Conservation (phyloP, 495 filamentous ascomycete species). For the Niebla homalea region DNA sequence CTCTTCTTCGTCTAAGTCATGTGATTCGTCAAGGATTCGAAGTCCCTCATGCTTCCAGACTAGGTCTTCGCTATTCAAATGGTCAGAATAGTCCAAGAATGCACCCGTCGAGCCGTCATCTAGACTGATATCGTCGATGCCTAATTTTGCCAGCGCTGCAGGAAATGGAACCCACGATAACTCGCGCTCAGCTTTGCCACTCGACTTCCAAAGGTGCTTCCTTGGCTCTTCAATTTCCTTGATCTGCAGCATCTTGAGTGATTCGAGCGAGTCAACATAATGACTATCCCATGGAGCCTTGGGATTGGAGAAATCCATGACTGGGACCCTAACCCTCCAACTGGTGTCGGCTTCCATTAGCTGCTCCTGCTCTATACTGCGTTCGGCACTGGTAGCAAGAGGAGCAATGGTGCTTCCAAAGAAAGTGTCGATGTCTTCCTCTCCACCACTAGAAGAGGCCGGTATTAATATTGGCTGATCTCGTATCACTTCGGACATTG, state of each 20-base stretch:
- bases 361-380: slow-evolving; percentile 45
- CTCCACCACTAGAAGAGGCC: slow-evolving; percentile 15
- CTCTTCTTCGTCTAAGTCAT: slow-evolving; percentile 35
- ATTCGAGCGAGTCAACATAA: slow-evolving; percentile 66
- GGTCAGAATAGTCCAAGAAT: slow-evolving; percentile 17
- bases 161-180: slow-evolving; percentile 29
- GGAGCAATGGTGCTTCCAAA: slow-evolving; percentile 31
- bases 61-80: slow-evolving; percentile 20
- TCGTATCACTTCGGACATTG: slow-evolving; percentile 17
- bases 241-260: slow-evolving; percentile 60
- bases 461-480: slow-evolving; percentile 15
- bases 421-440: slow-evolving; percentile 25
- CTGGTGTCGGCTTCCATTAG: slow-evolving; percentile 44
- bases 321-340: slow-evolving; percentile 41
- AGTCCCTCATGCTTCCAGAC: slow-evolving; percentile 41
- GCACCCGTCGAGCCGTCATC: slow-evolving; percentile 15
- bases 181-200: slow-evolving; percentile 9
- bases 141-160: slow-evolving; percentile 18
- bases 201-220: slow-evolving; percentile 9
- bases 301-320: slow-evolving; percentile 47
- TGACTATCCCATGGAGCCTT: slow-evolving; percentile 55
- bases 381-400: slow-evolving; percentile 28
- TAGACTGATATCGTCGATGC: slow-evolving; percentile 21
- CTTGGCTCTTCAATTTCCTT: slow-evolving; percentile 78
- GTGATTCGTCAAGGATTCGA: slow-evolving; percentile 33